Conservation (phyloP, 345 rosid genomes). For the Gossypium thurberi region DNA sequence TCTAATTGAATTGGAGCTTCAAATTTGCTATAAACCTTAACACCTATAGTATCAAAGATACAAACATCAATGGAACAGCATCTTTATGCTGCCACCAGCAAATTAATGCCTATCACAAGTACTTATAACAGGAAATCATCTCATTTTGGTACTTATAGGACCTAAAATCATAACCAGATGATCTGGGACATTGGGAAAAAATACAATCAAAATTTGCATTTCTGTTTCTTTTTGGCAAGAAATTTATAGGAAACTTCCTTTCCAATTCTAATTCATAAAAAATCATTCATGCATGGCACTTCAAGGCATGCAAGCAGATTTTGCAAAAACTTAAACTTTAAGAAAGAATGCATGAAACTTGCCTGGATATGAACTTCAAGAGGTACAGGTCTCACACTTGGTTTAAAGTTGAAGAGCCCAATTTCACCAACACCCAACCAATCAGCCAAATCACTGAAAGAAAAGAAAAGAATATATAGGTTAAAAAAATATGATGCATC, state of each 20-base stretch:
- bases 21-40: neutral
- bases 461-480: neutral
- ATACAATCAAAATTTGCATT: neutral
- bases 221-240: neutral
- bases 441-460: slow-evolving; percentile 82
- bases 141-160: neutral
- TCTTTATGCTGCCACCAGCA: slow-evolving; percentile 1
- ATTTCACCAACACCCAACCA: slow-evolving; percentile 94
- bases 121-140: neutral
- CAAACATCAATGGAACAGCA: neutral
- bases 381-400: slow-evolving; percentile 98
- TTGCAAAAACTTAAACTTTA: neutral
- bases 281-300: neutral
- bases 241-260: neutral
- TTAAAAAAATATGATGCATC: neutral
- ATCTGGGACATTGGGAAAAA: neutral
- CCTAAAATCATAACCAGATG: neutral
- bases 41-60: neutral
- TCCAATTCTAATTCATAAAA: neutral
- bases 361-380: slow-evolving; percentile 99
- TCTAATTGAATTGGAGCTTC: neutral
- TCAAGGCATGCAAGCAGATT: neutral
- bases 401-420: slow-evolving; percentile 96
- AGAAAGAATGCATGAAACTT: slow-evolving; percentile 32
- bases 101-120: neutral